Conservation (phyloP, 2,329 filamentous ascomycete species). For the Trichoderma atroviride region DNA sequence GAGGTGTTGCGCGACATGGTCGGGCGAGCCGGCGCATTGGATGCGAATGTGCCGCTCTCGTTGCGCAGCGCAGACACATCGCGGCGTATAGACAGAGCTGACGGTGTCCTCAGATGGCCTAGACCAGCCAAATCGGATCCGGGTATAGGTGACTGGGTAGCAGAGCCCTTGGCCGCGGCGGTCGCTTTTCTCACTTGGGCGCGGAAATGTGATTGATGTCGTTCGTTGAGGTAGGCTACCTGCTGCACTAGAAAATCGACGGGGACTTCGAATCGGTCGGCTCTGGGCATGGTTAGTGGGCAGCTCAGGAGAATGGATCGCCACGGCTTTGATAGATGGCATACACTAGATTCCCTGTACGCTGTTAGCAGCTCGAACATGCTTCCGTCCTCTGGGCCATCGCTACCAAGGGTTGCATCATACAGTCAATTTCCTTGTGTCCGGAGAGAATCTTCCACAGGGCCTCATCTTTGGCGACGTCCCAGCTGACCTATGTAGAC, state of each 20-base stretch:
- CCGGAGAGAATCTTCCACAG: slow-evolving; percentile 90
- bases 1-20: slow-evolving; percentile 53
- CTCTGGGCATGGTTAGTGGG: slow-evolving; percentile 49
- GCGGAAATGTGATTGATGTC: slow-evolving; percentile 85
- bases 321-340: slow-evolving; percentile 32
- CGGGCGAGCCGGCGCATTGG: slow-evolving; percentile 48
- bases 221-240: slow-evolving; percentile 89
- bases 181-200: slow-evolving; percentile 83
- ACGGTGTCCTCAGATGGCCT: slow-evolving; percentile 49
- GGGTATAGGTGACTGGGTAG: slow-evolving; percentile 60
- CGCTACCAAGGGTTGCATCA: slow-evolving; percentile 33
- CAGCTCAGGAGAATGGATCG: not conserved
- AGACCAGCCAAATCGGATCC: slow-evolving; percentile 48
- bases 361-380: slow-evolving; percentile 7
- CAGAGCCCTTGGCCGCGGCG: slow-evolving; percentile 56
- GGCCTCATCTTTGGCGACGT: slow-evolving; percentile 79
- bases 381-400: not conserved
- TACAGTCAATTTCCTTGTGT: slow-evolving; percentile 86
- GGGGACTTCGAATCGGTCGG: slow-evolving; percentile 77
- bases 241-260: slow-evolving; percentile 90
- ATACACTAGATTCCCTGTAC: slow-evolving; percentile 75
- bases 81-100: slow-evolving; percentile 59
- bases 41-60: slow-evolving; percentile 50
- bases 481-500: slow-evolving; percentile 78
- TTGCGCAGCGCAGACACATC: slow-evolving; percentile 57